Conservation (phyloP, 2,329 filamentous ascomycete genomes). For the Fusarium acutatum region DNA sequence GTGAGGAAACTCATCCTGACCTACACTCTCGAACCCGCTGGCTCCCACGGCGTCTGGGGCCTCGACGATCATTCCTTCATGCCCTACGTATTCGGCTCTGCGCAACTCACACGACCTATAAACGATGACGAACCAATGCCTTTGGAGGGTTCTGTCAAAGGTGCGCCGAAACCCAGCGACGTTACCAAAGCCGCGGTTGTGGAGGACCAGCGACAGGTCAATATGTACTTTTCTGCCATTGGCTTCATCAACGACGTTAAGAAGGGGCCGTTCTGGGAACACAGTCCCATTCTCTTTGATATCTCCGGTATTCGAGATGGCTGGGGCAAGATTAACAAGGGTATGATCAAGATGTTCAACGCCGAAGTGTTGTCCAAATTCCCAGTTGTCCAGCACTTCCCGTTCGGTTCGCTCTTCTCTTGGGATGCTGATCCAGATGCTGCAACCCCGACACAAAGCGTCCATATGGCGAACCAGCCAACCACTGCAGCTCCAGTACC, state of each 20-base stretch:
- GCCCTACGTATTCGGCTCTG: constrained; percentile 94
- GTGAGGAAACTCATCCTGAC: constrained; percentile 84
- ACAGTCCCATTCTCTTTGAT: constrained; percentile 93
- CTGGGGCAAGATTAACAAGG: constrained; percentile 99
- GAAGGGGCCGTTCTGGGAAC: constrained; percentile 94
- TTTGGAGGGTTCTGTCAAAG: constrained; percentile 78
- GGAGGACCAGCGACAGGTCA: constrained; percentile 69
- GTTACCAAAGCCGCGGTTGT: constrained; percentile 73
- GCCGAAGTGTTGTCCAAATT: constrained; percentile 97
- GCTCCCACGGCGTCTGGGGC: constrained; percentile 97
- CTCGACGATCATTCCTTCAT: constrained; percentile 97
- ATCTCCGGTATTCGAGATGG: constrained; percentile 89
- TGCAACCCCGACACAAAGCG: constrained; percentile 54
- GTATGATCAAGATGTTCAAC: constrained; percentile 99
- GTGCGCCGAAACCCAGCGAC: constrained; percentile 75
- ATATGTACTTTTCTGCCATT: constrained; percentile 95
- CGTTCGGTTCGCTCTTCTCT: constrained; percentile 80
- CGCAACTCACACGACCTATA: constrained; percentile 84
- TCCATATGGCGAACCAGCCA: constrained; percentile 68
- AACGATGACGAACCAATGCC: constrained; percentile 69
- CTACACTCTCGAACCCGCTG: constrained; percentile 94
- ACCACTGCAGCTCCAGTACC: constrained; percentile 34
- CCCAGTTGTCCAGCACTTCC: constrained; percentile 97
- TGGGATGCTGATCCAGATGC: constrained; percentile 77
- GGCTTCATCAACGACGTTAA: constrained; percentile 99